phyloP scores from a whole-genome alignment of 208 protist species.

The Phytomonas sp. region DNA sequence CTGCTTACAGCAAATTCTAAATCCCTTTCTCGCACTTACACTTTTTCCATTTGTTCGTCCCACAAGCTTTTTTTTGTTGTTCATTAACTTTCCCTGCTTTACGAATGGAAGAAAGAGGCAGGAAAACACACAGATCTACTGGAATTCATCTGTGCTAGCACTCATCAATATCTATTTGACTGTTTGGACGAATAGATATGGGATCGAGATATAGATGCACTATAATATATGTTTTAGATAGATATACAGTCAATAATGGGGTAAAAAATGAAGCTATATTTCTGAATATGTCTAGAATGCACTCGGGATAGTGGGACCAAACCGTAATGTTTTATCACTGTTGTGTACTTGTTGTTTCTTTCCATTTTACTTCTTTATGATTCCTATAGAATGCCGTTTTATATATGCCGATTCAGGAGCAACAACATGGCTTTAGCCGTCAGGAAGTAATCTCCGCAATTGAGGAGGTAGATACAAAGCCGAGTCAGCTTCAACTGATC shows the following conservation, averaged over 20 bases:
- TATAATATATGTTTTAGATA: constrained; percentile 8
- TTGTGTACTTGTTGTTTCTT: constrained; percentile 12
- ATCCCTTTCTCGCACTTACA: not conserved
- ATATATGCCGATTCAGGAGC: constrained; percentile 1
- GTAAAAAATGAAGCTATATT: not conserved
- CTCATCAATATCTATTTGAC: constrained; percentile 8
- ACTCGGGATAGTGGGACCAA: not conserved
- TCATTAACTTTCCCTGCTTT: not conserved
- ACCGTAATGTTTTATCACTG: not conserved
- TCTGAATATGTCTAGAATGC: not conserved
- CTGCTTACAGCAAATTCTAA: not conserved
- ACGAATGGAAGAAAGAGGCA: not conserved
- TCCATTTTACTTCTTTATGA: constrained; percentile 10
- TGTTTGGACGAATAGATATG: not conserved
- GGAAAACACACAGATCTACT: not conserved
- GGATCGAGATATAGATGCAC: not conserved
- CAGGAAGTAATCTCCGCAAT: not conserved
- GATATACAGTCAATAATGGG: constrained; percentile 1
- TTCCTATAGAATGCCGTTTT: not conserved
- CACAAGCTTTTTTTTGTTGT: not conserved
- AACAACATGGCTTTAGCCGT: not conserved
- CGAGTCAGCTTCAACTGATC: not conserved
- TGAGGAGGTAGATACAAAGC: not conserved
- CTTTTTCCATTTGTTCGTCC: not conserved
- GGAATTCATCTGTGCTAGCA: not conserved